phyloP scores from a whole-genome alignment of 306 rosid genomes.

The Vigna reflexopilosa region DNA sequence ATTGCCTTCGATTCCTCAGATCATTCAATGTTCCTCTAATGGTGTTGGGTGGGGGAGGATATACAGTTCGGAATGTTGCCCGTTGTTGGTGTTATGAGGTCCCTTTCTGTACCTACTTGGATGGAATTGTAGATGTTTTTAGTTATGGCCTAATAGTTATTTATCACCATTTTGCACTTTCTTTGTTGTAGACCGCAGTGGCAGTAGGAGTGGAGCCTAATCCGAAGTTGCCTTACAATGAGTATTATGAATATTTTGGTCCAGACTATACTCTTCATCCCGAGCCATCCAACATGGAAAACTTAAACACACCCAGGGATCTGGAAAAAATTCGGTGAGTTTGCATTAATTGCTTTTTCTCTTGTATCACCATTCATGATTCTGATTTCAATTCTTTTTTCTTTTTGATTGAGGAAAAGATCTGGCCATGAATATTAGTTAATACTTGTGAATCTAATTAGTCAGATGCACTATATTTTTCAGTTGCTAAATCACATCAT shows the following conservation, averaged over 20 bases:
- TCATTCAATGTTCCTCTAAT: conserved; percentile 87
- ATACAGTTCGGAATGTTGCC: conserved; percentile 85
- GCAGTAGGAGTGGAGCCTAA: conserved; percentile 93
- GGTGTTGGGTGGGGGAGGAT: conserved; percentile 97
- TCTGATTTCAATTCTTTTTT: conserved; percentile 28
- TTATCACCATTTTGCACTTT: conserved; percentile 32
- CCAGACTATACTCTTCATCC: conserved; percentile 84
- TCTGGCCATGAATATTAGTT: conserved; percentile 16
- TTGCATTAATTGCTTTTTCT: conserved; percentile 2
- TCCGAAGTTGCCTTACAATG: conserved; percentile 83
- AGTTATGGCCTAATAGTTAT: conserved; percentile 6
- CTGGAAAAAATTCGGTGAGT: conserved; percentile 82
- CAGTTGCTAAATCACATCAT: conserved; percentile 18
- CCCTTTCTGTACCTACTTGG: conserved; percentile 35
- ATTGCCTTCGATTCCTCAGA: conserved; percentile 82
- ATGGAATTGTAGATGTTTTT: conserved; percentile 18
- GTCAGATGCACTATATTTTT: conserved; percentile 16
- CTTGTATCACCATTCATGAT: conserved; percentile 22
- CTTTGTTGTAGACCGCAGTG: conserved; percentile 78
- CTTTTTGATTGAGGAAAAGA: conserved; percentile 5
- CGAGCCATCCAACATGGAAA: conserved; percentile 69
- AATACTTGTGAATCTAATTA: background rate
- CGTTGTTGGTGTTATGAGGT: conserved; percentile 99
- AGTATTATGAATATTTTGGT: conserved; percentile 90
- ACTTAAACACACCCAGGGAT: conserved; percentile 72